Base-by-base conservation (phyloP, 306 rosid genomes). In the Pterocarpus macrocarpus region DNA sequence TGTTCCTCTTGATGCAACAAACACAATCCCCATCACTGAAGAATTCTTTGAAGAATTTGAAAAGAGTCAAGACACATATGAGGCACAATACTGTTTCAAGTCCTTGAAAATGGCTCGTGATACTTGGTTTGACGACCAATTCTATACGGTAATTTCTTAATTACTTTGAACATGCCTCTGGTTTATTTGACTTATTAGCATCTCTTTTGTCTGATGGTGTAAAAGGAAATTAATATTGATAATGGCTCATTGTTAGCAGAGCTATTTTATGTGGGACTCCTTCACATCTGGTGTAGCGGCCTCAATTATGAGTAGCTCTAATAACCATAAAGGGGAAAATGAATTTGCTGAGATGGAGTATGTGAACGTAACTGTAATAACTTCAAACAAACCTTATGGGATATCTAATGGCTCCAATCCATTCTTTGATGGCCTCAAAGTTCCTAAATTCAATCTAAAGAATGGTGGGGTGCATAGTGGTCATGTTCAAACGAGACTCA, bases 201-300 rank as follows among this genome's bases (percentile, higher is more conserved):
- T 61, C 8, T 17, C 5, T 17, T 80, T 49, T 59, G 41, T 57
- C 71, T 77, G 62, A 41, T 68, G 28, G 28, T 22, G 28, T 43
- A 50, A 75, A 81, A 81, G 69, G 64, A 30, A 69, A 30, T 49
- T 69, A 53, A 41, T 71, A 38, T 28, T 44, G 57, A 62, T 58
- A 30, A 68, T 39, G 66, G 49, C 38, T n/a, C 45, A 36, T 71
- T 72, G 43, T 76, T 80, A 73, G 72, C 92, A 95, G 99, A 93
- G 92, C 84, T 95, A 93, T 81, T 95, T 88, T 82, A 90, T 93
- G 96, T 95, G 98, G 99, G 99, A 95, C 78, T 88, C 98, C 14
- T 93, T 93, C 76, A 76, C 92, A 66, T 72, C 90, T 82, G 97
- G 98, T 32, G 92, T 95, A 78, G 99, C 99, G 49, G 58, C 78